Evolutionary conservation across 768 basidiomycete species (phyloP).

Genomic region (Mycena metata): DNA sequence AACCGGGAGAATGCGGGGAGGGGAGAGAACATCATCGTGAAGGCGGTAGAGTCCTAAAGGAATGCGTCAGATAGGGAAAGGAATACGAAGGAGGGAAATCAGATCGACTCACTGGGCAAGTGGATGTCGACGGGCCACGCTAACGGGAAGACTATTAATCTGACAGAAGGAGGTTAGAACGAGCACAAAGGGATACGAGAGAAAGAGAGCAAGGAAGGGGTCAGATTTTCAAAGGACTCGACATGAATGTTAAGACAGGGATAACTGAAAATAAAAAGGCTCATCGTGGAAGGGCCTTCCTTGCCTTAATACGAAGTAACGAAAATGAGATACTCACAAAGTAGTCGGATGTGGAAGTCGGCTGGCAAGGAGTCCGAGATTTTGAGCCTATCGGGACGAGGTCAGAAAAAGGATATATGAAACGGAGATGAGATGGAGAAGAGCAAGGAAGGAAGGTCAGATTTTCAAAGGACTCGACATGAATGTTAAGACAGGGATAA

Average conservation of each 20-base stretch:
- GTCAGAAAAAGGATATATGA: neutral
- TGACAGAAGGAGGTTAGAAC: neutral
- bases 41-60: no score
- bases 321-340: constrained; percentile 16
- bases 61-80: no score
- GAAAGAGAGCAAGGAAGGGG: constrained; percentile 4
- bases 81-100: no score
- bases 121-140: no score
- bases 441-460: constrained; percentile 20
- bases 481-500: constrained; percentile 38
- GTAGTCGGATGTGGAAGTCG: no score
- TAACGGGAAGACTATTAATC: no score
- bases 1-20: no score
- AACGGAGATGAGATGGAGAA: neutral
- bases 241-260: constrained; percentile 38
- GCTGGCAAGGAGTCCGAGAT: no score
- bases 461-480: constrained; percentile 35
- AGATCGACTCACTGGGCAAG: no score
- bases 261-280: constrained; percentile 35
- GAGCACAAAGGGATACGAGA: neutral
- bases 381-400: no score
- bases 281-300: constrained; percentile 29
- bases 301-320: neutral
- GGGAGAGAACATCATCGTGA: no score
- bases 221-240: constrained; percentile 34